Percentiles rank a stretch among this genome's conserved stretches.
Conservation (phyloP, 2,329 filamentous ascomycete genomes). For the Mollisiaceae sp. region DNA sequence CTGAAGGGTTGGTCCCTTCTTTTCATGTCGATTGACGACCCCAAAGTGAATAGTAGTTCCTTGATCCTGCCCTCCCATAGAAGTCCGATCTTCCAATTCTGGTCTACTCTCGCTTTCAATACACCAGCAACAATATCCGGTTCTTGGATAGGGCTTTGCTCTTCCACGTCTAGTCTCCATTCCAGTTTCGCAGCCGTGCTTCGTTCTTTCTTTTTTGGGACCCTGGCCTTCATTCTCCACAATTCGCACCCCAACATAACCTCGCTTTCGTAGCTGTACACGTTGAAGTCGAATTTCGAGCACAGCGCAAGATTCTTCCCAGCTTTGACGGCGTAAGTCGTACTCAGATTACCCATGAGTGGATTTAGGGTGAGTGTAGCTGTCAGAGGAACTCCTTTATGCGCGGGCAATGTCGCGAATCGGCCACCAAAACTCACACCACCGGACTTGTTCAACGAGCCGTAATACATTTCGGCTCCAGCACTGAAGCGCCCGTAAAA, state of each 20-base stretch:
- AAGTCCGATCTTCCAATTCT: constrained; percentile 83
- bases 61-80: constrained; percentile 94
- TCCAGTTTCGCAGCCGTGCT: constrained; percentile 61
- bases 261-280: constrained; percentile 97
- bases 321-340: constrained; percentile 89
- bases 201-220: constrained; percentile 44
- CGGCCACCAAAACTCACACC: constrained; percentile 87
- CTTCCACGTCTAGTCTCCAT: constrained; percentile 51
- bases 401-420: constrained; percentile 84
- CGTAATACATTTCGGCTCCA: constrained; percentile 94
- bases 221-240: constrained; percentile 68
- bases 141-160: constrained; percentile 39
- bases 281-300: constrained; percentile 94
- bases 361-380: constrained; percentile 94
- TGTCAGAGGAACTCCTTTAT: constrained; percentile 86
- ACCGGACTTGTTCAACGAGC: constrained; percentile 89
- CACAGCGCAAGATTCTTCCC: constrained; percentile 83
- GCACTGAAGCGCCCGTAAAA: constrained; percentile 85
- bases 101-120: constrained; percentile 86
- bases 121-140: constrained; percentile 80
- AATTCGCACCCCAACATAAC: constrained; percentile 91
- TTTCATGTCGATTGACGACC: constrained; percentile 81
- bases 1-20: constrained; percentile 78
- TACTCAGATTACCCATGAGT: constrained; percentile 89
- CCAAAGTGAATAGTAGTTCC: constrained; percentile 89